Base-by-base conservation (phyloP, 805 yeast species). In the Metschnikowia aberdeeniae region DNA sequence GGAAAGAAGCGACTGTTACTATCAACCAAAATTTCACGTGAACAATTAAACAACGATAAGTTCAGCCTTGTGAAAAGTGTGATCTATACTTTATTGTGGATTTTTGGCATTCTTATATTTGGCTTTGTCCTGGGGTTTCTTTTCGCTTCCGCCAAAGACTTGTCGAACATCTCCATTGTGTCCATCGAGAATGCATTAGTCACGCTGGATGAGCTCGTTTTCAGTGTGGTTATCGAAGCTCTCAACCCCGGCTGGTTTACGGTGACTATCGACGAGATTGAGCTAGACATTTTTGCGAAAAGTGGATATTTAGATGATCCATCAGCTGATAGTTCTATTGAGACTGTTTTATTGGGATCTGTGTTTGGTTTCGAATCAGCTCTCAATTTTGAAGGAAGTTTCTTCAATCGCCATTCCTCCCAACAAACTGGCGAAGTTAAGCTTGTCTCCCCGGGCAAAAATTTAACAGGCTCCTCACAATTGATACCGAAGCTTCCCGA, bases 171-270 rank as follows among this genome's bases (percentile, higher is more conserved):
- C 14, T 66, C 76, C 17, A 77, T 90, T 8, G 61, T 70, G 2
- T 67, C 79, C n/a, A 71, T 90, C 34, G 78, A 77, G 40, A 87
- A 87, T 56, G 76, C 90, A 1, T 68, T 90, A 10, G 86, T 88
- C 3, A 82, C 93, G 42, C 82, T 83, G 51, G 96, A 89, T 57
- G 97, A 89, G 59, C 68, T 92, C 38, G 77, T 89, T 0, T 89
- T 92, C 67, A 87, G 84, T 59, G 67, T 92, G 55, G 77, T 79
- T 2, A 78, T 89, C 19, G 84, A 81, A 47, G 95, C 95, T 0
- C 79, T 83, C 55, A 92, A 92, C 61, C 97, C 97, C 0, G 96
- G 97, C 0, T 77, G 90, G 64, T 72, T 89, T 52, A 73, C 85
- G 2, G 79, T 89, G 5, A 67, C 70, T 2, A 72, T 90, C 2